Base-by-base conservation (phyloP, 1,139 yeast genomes). In the Yamadazyma pseudoaaseri region DNA sequence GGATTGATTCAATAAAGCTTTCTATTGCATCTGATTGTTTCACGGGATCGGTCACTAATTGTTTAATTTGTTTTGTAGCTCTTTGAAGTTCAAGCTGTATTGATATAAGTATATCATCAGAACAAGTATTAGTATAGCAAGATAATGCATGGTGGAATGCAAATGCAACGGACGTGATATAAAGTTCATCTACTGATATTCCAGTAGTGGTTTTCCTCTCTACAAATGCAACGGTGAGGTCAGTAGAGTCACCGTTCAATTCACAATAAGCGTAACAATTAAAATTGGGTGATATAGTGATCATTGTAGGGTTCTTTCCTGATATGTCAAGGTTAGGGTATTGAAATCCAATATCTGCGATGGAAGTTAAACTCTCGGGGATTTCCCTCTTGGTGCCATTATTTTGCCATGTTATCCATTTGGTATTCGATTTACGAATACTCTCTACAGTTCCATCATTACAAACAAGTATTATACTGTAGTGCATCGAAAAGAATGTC, bases 71-170 rank as follows among this genome's bases (percentile, higher is more conserved):
- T 4, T 35, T 29, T 4, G 49, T 40, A 15, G 65, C 47, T 34
- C 70, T 46, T 24, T 54, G 52, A 21, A 78, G 49, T 39, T 76
- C 81, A 4, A 51, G 42, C 41, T 73, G 73, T 3, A 80, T 69
- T 3, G 81, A 60, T 2, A 78, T 73, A 17, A 82, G 60, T 36
- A 85, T 56, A 49, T 86, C 95, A 51, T 85, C 94, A 0, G 82
- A 72, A 34, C 77, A 72, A 7, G 76, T 60, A 39, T 73, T 81
- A 26, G 79, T 65, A 51, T 80, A 82, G 47, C 90, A 83, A 0
- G 87, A 75, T 34, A 72, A 68, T 0, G 92, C 78, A 51, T 83
- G 87, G 9, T 80, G 61, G 26, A 73, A 68, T 0, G 92, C 86
- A 37, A 83, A 58, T 0, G 79, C 85, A 1, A 78, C 80, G 0